These are phyloP conservation scores for Drechmeria coniospora DNA, from an alignment of 2,329 filamentous ascomycete species.

Conservation along the genomic window DNA sequence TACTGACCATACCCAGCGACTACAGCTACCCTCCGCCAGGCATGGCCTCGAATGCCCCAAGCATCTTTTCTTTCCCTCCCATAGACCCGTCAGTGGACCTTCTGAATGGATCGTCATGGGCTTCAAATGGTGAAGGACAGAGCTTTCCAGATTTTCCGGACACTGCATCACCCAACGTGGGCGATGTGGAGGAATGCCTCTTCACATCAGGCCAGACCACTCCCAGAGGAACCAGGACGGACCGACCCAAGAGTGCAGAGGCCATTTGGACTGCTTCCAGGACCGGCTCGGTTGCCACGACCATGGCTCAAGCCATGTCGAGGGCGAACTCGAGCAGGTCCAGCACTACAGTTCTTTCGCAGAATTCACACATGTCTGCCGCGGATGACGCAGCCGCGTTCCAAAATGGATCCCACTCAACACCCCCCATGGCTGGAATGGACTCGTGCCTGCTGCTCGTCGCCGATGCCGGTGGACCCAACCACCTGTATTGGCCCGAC, in stretches of 20 bases:
- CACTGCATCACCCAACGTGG: conserved; percentile 31
- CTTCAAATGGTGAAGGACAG: conserved; percentile 43
- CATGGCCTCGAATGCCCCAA: conserved; percentile 31
- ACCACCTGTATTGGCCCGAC: conserved; percentile 35
- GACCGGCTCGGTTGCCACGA: conserved; percentile 15
- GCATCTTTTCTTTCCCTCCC: conserved; percentile 43
- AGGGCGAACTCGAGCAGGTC: too few relatives aligned
- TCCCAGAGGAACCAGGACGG: conserved; percentile 30
- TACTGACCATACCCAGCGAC: conserved; percentile 42
- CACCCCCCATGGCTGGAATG: conserved; percentile 28
- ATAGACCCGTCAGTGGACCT: conserved; percentile 43
- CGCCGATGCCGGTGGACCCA: conserved; percentile 28
- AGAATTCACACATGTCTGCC: conserved; percentile 33
- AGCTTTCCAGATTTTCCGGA: conserved; percentile 40
- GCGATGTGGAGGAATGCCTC: conserved; percentile 39
- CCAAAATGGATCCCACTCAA: conserved; percentile 22
- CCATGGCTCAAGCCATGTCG: conserved; percentile 26
- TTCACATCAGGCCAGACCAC: conserved; percentile 40
- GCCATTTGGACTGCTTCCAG: conserved; percentile 31
- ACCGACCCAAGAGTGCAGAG: conserved; percentile 30
- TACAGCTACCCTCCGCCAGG: conserved; percentile 39
- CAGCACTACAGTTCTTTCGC: too few relatives aligned
- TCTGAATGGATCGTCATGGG: conserved; percentile 39
- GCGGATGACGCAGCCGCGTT: conserved; percentile 33
- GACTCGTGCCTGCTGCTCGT: conserved; percentile 37